Conservation (phyloP, 768 basidiomycete genomes). For the Boletus barrowsii region DNA sequence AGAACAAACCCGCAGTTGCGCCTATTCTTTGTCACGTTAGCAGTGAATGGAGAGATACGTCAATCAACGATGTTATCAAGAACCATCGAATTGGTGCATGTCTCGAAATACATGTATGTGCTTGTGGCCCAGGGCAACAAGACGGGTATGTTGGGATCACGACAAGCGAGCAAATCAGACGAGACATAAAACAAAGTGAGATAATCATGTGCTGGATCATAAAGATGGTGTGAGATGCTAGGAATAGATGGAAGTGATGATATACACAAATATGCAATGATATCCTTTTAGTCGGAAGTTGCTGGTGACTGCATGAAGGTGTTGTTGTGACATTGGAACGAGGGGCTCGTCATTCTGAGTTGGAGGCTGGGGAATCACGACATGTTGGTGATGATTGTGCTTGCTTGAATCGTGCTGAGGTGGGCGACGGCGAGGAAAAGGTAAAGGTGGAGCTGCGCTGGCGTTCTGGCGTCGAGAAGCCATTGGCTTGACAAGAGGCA, state of each 20-base stretch:
- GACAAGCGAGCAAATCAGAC: constrained; percentile 31
- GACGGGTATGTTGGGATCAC: constrained; percentile 21
- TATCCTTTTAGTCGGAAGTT: constrained; percentile 21
- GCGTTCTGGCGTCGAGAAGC: constrained; percentile 74
- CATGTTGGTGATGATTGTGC: constrained; percentile 33
- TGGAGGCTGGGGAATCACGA: constrained; percentile 20
- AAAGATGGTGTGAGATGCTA: constrained; percentile 29
- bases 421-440: constrained; percentile 70
- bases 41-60: constrained; percentile 7
- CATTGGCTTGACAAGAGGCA: constrained; percentile 62
- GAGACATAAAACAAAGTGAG: constrained; percentile 19
- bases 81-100: constrained; percentile 25
- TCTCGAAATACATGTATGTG: constrained; percentile 33
- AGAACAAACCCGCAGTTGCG: too few relatives aligned
- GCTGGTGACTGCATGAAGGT: constrained; percentile 6
- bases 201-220: constrained; percentile 24
- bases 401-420: constrained; percentile 52
- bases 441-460: constrained; percentile 72
- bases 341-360: constrained; percentile 17
- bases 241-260: constrained; percentile 32
- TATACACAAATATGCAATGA: constrained; percentile 34
- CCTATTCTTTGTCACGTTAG: too few relatives aligned
- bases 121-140: constrained; percentile 27
- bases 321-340: neutral
- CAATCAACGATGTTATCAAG: constrained; percentile 2